Evolutionary conservation across 164 flowering plant genomes (phyloP).

Genomic region (Chimonanthus praecox): DNA sequence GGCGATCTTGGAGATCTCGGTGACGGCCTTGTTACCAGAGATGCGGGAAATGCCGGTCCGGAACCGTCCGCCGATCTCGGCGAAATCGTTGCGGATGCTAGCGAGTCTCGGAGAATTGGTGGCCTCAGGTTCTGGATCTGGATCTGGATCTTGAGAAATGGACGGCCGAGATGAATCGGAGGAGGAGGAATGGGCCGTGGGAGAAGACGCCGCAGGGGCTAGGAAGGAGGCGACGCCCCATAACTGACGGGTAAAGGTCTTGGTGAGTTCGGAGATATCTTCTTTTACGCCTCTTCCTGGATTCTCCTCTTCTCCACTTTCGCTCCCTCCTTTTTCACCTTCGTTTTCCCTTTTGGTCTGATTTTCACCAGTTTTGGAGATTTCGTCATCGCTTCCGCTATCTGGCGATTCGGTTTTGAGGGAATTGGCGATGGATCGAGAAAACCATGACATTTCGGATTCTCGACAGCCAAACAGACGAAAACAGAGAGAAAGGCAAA

Average conservation of each 20-base stretch:
- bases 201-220: conserved; percentile 53
- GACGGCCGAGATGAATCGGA: conserved; percentile 18
- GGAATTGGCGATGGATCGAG: conserved; percentile 67
- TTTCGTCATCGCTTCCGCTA: conserved; percentile 25
- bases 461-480: neutral
- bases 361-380: neutral
- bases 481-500: neutral
- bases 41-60: conserved; percentile 27
- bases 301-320: neutral
- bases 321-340: conserved; percentile 1
- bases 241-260: conserved; percentile 74
- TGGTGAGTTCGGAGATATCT: conserved; percentile 66
- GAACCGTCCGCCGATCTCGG: conserved; percentile 40
- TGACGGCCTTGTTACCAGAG: conserved; percentile 21
- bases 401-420: conserved; percentile 43
- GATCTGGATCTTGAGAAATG: conserved; percentile 15
- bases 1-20: conserved; percentile 41
- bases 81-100: conserved; percentile 29
- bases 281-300: conserved; percentile 73
- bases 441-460: conserved; percentile 65
- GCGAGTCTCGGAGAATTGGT: conserved; percentile 18
- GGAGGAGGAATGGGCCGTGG: conserved; percentile 12
- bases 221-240: conserved; percentile 90
- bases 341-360: neutral
- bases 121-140: conserved; percentile 15